Evolutionary conservation across 495 filamentous ascomycete genomes (phyloP), one percentile per base, ranked within the genome.

Genomic region (Pseudomonodictys pantanalensis): DNA sequence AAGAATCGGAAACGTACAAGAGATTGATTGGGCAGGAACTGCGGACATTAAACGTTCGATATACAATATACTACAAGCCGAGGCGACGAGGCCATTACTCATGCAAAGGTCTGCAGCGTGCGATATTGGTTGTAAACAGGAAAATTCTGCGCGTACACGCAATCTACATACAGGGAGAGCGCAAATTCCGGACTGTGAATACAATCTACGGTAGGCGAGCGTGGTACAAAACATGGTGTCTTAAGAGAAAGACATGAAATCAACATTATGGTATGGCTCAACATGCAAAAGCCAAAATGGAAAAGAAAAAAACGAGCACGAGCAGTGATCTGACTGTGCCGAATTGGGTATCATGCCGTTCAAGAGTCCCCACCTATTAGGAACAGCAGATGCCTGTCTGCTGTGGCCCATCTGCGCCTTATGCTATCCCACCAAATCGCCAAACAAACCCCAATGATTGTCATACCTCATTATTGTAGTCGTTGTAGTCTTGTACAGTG

Each of bases 311-410:
- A n/a, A 49, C 15, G 45, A 48, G 26, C 22, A 47, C 30, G 44
- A 51, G 51, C 52, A 38, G n/a, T n/a, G n/a, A n/a, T n/a, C n/a
- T 58, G 51, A 57, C 60, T 63, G 60, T 48, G 58, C 60, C 58
- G 58, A 53, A 58, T 45, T 47, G 52, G 58, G 51, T 49, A 33
- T 52, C 48, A 38, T 22, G 48, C 15, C 15, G 8, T 9, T 20
- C 41, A 18, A 9, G 24, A 25, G 18, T 9, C 24, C 45, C 45
- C 6, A 7, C 9, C 24, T 9, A 32, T 52, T 28, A 23, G n/a
- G 46, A 41, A 26, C 12, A n/a, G 15, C 52, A 52, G 33, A 42
- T 22, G 35, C n/a, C 44, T 41, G 23, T 45, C 54, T 32, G 24
- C n/a, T 32, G 25, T 43, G 29, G n/a, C n/a, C 18, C 39, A 46